A percentile compares a stretch with the other conserved stretches of the same genome.
Evolutionary conservation across 2,329 filamentous ascomycete genomes (phyloP).

Genomic region (Talaromyces sp.): DNA sequence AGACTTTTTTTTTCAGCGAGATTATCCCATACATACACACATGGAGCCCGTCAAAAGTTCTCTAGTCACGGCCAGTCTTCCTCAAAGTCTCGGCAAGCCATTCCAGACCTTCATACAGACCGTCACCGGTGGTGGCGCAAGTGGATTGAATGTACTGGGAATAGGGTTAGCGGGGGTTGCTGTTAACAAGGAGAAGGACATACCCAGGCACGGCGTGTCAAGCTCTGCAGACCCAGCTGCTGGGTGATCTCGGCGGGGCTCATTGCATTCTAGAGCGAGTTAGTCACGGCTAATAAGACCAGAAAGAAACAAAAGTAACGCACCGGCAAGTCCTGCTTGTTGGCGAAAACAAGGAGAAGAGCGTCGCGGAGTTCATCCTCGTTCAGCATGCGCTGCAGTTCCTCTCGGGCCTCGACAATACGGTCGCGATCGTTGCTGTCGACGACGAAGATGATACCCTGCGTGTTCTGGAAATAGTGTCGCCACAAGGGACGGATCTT

Average conservation of each 20-base stretch:
- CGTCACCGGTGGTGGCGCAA: conserved; percentile 96
- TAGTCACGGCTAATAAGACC: conserved; percentile 8
- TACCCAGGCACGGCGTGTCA: conserved; percentile 99
- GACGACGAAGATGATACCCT: conserved; percentile 99
- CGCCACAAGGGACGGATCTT: conserved; percentile 99
- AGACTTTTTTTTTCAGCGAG: not conserved
- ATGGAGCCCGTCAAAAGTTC: conserved; percentile 9
- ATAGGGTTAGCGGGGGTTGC: conserved; percentile 10
- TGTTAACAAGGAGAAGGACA: conserved; percentile 35
- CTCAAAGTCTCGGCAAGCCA: conserved; percentile 80
- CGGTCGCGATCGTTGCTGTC: conserved; percentile 98
- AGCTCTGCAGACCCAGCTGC: conserved; percentile 98
- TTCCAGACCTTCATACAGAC: conserved; percentile 98
- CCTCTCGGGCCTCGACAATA: conserved; percentile 93
- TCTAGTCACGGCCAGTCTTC: conserved; percentile 55
- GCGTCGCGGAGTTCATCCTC: conserved; percentile 98
- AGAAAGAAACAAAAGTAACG: conserved; percentile 38
- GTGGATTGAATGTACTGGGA: conserved; percentile 96
- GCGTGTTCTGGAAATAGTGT: conserved; percentile 99
- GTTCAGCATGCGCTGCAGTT: conserved; percentile 97
- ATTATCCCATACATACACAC: not conserved
- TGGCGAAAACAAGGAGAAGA: conserved; percentile 94
- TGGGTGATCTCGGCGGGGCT: conserved; percentile 99
- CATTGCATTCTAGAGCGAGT: conserved; percentile 79
- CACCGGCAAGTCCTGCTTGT: conserved; percentile 99